These are phyloP conservation scores for Candida boleticola DNA, from an alignment of 805 yeast genomes.

Conservation along the genomic window DNA sequence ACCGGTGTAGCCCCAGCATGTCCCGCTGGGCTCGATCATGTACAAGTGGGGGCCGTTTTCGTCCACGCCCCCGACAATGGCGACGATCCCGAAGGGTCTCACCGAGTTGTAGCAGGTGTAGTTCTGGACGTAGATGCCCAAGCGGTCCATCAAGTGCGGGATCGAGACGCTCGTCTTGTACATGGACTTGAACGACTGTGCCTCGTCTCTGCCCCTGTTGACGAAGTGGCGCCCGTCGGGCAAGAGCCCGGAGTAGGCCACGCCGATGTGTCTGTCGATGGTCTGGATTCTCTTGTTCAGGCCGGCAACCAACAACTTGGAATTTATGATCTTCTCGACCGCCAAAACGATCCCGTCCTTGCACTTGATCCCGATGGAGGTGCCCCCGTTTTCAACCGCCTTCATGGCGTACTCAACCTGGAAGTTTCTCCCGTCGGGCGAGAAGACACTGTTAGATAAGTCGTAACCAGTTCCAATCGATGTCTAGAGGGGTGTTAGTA, in stretches of 20 bases:
- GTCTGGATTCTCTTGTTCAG: conserved; percentile 90
- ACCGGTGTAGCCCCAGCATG: conserved; percentile 96
- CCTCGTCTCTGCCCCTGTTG: conserved; percentile 89
- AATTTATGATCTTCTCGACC: conserved; percentile 86
- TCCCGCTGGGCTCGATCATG: conserved; percentile 97
- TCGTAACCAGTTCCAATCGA: conserved; percentile 99
- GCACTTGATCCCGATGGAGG: conserved; percentile 89
- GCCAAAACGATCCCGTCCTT: conserved; percentile 96
- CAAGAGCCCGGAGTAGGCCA: conserved; percentile 88
- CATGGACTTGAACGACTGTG: conserved; percentile 68
- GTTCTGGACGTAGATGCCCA: conserved; percentile 91
- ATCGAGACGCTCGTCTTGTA: conserved; percentile 78
- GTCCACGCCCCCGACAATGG: conserved; percentile 93
- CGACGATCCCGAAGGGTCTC: conserved; percentile 93
- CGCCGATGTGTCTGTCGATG: conserved; percentile 90
- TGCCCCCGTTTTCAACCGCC: conserved; percentile 97
- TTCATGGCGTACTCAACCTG: conserved; percentile 98
- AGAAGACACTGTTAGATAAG: conserved; percentile 92
- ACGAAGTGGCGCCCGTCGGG: conserved; percentile 98
- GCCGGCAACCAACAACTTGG: conserved; percentile 85
- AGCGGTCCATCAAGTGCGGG: conserved; percentile 78
- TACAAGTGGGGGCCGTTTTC: conserved; percentile 86
- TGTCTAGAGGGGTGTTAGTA: conserved; percentile 41
- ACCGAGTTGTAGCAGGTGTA: conserved; percentile 95
- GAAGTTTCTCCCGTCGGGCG: conserved; percentile 91